These are phyloP conservation scores for Nothopassalora personata DNA, from an alignment of 2,329 filamentous ascomycete species.

Conservation along the genomic window DNA sequence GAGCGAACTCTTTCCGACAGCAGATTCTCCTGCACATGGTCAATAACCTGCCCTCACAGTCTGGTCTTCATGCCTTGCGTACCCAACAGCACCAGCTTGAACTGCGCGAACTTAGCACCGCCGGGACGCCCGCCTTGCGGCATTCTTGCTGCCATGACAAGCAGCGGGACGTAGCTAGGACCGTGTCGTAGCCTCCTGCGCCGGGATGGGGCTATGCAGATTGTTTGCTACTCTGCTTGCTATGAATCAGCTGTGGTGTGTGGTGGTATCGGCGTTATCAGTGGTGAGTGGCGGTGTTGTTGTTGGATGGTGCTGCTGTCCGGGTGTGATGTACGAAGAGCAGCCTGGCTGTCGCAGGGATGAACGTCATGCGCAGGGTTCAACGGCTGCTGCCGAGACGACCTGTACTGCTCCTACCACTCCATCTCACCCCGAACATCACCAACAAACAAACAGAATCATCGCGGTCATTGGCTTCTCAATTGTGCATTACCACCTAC, in stretches of 20 bases:
- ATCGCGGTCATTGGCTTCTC: not conserved
- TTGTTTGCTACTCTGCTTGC: not conserved
- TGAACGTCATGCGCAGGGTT: not conserved
- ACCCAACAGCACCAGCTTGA: conserved; percentile 97
- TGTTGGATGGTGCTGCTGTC: not conserved
- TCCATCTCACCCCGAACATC: not conserved
- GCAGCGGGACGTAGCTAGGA: conserved; percentile 12
- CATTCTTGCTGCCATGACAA: conserved; percentile 75
- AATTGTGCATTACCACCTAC: not conserved
- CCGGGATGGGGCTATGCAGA: not conserved
- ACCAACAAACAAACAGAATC: not conserved
- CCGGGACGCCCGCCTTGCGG: conserved; percentile 62
- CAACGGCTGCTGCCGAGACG: too few species aligned
- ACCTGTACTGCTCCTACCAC: not conserved
- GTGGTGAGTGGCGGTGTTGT: not conserved
- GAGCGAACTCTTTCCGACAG: conserved; percentile 98
- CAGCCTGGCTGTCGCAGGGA: not conserved
- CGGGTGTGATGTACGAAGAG: not conserved
- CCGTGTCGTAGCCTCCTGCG: not conserved
- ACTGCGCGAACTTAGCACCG: conserved; percentile 84
- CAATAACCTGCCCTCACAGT: conserved; percentile 25
- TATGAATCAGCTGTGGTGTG: not conserved
- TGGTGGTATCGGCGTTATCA: too few species aligned
- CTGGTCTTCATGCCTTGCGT: conserved; percentile 34
- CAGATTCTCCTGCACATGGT: conserved; percentile 73